Evolutionary conservation across 805 yeast species (phyloP), one percentile per base, ranked within the genome.

Genomic region (Lipomyces chichibuensis): DNA sequence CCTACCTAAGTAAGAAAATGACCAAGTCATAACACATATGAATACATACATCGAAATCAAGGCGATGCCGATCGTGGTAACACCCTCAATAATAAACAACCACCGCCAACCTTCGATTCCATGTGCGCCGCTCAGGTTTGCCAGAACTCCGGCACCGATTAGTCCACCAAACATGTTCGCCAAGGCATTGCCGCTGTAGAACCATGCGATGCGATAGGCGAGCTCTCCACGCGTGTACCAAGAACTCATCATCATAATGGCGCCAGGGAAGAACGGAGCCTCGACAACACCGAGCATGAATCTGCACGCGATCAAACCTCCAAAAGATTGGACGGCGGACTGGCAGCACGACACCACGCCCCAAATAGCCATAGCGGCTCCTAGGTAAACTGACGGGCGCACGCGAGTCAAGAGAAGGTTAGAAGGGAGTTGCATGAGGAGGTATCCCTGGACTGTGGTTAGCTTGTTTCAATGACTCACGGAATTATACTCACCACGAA

Each of bases 141-240:
- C 69, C 59, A 84, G 81, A 37, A 87, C 82, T 62, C 79, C 81
- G 60, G 80, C 83, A 0, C 84, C 85, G 70, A 84, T 77, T n/a
- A 84, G 81, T 52, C 85, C 85, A 27, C 82, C 79, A 53, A 84
- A 84, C 32, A 84, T 85, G 63, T 85, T 85, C 2, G 85, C 83
- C 69, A 83, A 76, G 43, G 83, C 78, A 17, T 84, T 81, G 32
- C 81, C 83, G 20, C 83, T 77, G 71, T 83, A 81, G 67, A 83
- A 82, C 53, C 70, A 55, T 4, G 73, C 64, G 37, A 67, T 33
- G 76, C 80, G 57, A 78, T 75, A 67, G 76, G 80, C 82, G 29
- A 83, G 77, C 73, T 83, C 85, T 25, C 72, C 69, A 66, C 79
- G 69, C 37, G 75, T 77, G 71, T 80, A 81, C 76, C 79, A 80